These are phyloP conservation scores for Termitomyces sp. DNA, from an alignment of 768 basidiomycete species.

Conservation along the genomic window DNA sequence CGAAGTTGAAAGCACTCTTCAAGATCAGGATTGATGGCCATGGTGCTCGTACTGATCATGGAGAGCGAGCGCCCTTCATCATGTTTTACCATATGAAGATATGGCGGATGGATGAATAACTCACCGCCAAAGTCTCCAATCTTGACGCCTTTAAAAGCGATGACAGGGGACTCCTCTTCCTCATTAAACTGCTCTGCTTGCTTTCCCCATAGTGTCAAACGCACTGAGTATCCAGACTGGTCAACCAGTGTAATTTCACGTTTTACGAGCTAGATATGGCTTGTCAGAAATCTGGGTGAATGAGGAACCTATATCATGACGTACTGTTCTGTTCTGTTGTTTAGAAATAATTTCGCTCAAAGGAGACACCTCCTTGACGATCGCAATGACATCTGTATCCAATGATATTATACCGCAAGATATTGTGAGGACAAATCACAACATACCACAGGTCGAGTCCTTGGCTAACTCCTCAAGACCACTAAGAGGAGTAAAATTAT, in stretches of 20 bases:
- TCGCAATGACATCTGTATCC: conserved; percentile 73
- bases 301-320: conserved; percentile 10
- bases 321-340: conserved; percentile 61
- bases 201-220: conserved; percentile 94
- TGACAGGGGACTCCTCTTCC: conserved; percentile 52
- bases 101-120: conserved; percentile 3
- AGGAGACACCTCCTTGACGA: conserved; percentile 76
- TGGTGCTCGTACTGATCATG: conserved; percentile 73
- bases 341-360: conserved; percentile 72
- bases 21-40: conserved; percentile 90
- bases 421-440: neutral
- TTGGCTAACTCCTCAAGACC: conserved; percentile 61
- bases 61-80: conserved; percentile 74
- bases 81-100: conserved; percentile 5
- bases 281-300: neutral
- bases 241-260: conserved; percentile 90
- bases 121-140: conserved; percentile 88
- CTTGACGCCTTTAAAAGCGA: conserved; percentile 92
- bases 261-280: conserved; percentile 61
- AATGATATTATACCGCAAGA: conserved; percentile 6
- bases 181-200: conserved; percentile 80
- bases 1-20: conserved; percentile 79
- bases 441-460: conserved; percentile 79
- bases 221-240: conserved; percentile 67
- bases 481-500: conserved; percentile 68